Evolutionary conservation across 257 asterid genomes (phyloP).

Genomic region (Craterostigma plantagineum): DNA sequence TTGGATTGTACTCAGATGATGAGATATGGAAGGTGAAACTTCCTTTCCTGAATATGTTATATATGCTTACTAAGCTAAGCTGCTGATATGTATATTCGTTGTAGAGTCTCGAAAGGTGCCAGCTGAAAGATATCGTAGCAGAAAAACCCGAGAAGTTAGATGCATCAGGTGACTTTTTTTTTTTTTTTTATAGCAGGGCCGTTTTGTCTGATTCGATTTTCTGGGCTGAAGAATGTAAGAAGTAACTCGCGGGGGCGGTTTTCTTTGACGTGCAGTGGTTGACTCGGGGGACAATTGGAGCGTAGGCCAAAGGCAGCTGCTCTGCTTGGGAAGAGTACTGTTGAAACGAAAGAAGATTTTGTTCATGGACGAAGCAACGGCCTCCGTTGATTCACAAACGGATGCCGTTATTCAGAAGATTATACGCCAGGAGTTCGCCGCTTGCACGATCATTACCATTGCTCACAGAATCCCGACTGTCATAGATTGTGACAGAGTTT

Average conservation of each 20-base stretch:
- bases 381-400: constrained; percentile 73
- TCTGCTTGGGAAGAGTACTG: constrained; percentile 64
- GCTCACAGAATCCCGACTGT: constrained; percentile 85
- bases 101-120: constrained; percentile 67
- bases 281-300: constrained; percentile 78
- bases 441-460: constrained; percentile 50
- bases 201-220: neutral
- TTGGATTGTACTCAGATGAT: constrained; percentile 41
- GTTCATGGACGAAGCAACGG: constrained; percentile 84
- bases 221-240: neutral
- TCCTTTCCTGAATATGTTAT: neutral
- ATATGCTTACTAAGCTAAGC: no score
- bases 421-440: constrained; percentile 39
- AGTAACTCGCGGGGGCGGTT: neutral
- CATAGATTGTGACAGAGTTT: constrained; percentile 45
- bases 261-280: constrained; percentile 16
- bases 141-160: constrained; percentile 47
- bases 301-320: constrained; percentile 67
- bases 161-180: constrained; percentile 28
- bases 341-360: constrained; percentile 36
- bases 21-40: constrained; percentile 71
- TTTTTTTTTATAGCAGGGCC: neutral
- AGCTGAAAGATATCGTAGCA: constrained; percentile 52
- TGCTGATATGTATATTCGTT: no score
- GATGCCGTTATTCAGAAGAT: constrained; percentile 47